These are phyloP conservation scores for Metschnikowia arizonensis DNA, from an alignment of 805 yeast species.

Conservation along the genomic window DNA sequence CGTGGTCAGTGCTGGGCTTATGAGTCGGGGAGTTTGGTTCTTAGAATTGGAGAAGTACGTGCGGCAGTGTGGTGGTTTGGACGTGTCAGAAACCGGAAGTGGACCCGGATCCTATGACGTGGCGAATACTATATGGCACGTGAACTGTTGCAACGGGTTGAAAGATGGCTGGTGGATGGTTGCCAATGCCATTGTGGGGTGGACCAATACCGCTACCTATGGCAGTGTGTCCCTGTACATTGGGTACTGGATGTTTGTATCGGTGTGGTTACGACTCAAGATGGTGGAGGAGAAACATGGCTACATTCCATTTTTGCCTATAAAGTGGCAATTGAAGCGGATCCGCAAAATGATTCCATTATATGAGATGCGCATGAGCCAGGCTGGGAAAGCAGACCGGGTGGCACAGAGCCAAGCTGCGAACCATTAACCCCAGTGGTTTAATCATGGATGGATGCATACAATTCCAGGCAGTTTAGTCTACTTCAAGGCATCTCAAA, in stretches of 20 bases:
- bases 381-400: constrained; percentile 5
- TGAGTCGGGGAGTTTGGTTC: constrained; percentile 44
- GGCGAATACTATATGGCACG: constrained; percentile 41
- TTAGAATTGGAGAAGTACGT: constrained; percentile 39
- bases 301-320: constrained; percentile 47
- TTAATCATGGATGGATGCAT: too few relatives aligned
- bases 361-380: constrained; percentile 14
- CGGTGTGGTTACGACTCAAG: constrained; percentile 27
- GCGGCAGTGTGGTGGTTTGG: constrained; percentile 37
- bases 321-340: constrained; percentile 53
- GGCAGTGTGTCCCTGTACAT: constrained; percentile 38
- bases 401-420: too few relatives aligned
- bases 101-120: constrained; percentile 46
- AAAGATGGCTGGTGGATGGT: constrained; percentile 47
- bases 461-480: too few relatives aligned
- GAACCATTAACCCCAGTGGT: too few relatives aligned
- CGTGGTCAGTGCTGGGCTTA: constrained; percentile 42
- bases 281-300: constrained; percentile 38
- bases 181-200: constrained; percentile 42
- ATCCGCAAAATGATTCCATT: constrained; percentile 37
- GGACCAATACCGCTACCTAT: constrained; percentile 46
- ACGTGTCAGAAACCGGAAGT: constrained; percentile 42
- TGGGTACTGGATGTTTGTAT: constrained; percentile 36
- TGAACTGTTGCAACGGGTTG: constrained; percentile 44
- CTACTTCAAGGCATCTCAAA: too few relatives aligned